A percentile compares a stretch with the other conserved stretches of the same genome.
phyloP scores from a whole-genome alignment of 129 eudicot species.

The Kitagawia praeruptora region DNA sequence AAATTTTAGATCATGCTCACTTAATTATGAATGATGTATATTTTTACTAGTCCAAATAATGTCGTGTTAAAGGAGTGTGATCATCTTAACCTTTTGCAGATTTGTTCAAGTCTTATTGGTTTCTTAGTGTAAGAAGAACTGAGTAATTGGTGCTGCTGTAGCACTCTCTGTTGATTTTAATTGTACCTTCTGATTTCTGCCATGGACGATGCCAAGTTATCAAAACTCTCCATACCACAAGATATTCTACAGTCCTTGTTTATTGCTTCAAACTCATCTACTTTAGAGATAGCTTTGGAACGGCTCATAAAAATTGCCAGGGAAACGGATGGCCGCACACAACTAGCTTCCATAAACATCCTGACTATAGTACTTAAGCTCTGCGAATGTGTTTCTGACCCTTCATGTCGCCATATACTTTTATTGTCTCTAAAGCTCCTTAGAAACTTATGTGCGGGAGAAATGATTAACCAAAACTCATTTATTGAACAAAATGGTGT shows the following conservation, averaged over 20 bases:
- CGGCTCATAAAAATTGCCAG: constrained; percentile 41
- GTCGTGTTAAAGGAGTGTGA: not conserved
- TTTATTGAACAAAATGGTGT: constrained; percentile 59
- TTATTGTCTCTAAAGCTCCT: constrained; percentile 54
- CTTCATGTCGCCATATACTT: constrained; percentile 28
- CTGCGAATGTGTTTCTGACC: constrained; percentile 24
- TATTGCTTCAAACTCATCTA: constrained; percentile 32
- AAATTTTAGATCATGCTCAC: not conserved
- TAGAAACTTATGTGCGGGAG: constrained; percentile 78
- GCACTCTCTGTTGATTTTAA: not conserved
- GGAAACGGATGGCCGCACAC: constrained; percentile 50
- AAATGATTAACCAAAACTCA: constrained; percentile 42
- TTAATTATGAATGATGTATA: not conserved
- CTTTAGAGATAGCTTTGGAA: constrained; percentile 35
- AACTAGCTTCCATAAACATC: constrained; percentile 52
- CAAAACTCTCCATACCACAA: constrained; percentile 24
- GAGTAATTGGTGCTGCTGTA: not conserved
- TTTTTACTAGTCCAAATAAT: not conserved
- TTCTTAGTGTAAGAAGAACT: not conserved
- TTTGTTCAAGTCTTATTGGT: not conserved
- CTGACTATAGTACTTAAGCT: constrained; percentile 46
- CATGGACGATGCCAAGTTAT: constrained; percentile 28
- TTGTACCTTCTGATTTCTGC: not conserved
- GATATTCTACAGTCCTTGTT: constrained; percentile 32
- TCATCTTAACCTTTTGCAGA: not conserved